A percentile compares a stretch with the other conserved stretches of the same genome.
Evolutionary conservation across 495 filamentous ascomycete genomes (phyloP).

Genomic region (Talaromyces thailandensis): DNA sequence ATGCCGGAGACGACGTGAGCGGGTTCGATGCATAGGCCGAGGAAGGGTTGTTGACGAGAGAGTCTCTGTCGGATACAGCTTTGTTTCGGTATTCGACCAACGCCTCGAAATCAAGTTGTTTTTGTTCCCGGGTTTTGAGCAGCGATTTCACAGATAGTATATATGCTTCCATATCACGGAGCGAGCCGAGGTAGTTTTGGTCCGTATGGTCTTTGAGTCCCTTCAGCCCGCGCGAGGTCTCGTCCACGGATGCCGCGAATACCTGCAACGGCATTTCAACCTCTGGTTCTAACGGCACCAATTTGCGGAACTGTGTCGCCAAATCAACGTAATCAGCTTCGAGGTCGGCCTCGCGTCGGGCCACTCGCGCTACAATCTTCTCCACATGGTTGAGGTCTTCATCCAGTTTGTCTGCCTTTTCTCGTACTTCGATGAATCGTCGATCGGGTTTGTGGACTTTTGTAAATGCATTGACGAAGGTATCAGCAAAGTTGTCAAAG

Average conservation of each 20-base stretch:
- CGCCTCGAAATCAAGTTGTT: conserved; percentile 95
- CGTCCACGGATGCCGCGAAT: conserved; percentile 79
- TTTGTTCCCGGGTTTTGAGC: conserved; percentile 90
- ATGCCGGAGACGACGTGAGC: conserved; percentile 57
- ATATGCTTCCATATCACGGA: conserved; percentile 92
- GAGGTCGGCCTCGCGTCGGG: conserved; percentile 78
- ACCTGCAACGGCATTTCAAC: conserved; percentile 70
- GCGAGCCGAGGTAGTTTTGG: conserved; percentile 83
- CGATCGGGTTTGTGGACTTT: conserved; percentile 94
- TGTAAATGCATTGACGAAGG: conserved; percentile 94
- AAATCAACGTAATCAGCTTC: conserved; percentile 86
- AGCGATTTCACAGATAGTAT: conserved; percentile 73
- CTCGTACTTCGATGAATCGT: conserved; percentile 87
- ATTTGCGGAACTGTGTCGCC: conserved; percentile 85
- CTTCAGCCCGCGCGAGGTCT: conserved; percentile 65
- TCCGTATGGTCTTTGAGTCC: conserved; percentile 84
- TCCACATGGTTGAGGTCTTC: conserved; percentile 90
- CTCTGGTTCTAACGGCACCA: conserved; percentile 81
- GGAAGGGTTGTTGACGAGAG: conserved; percentile 55
- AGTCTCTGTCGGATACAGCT: conserved; percentile 78
- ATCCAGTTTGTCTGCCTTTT: conserved; percentile 90
- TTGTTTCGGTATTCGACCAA: conserved; percentile 93
- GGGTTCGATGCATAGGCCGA: conserved; percentile 51
- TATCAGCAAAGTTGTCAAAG: conserved; percentile 89
- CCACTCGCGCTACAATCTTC: conserved; percentile 84